Percentiles rank a stretch among this genome's conserved stretches.
Conservation (phyloP, 2,329 filamentous ascomycete species). For the Fusarium longipes region DNA sequence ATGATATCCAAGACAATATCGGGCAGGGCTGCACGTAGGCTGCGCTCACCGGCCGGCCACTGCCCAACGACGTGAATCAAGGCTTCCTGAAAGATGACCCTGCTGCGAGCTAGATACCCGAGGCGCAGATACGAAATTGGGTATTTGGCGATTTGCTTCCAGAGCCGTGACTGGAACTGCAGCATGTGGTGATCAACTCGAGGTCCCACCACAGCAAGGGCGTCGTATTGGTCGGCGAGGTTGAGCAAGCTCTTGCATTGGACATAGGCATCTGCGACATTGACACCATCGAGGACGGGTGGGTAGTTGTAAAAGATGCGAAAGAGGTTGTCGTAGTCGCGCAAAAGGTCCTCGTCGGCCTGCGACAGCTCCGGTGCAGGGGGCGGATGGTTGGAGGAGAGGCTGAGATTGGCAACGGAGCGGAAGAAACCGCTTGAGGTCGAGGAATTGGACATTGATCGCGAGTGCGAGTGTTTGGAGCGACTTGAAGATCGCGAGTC, state of each 20-base stretch:
- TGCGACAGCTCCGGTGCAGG: conserved; percentile 62
- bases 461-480: conserved; percentile 45
- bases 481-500: conserved; percentile 53
- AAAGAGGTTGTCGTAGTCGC: conserved; percentile 96
- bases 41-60: conserved; percentile 85
- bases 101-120: conserved; percentile 85
- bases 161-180: conserved; percentile 89
- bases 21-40: conserved; percentile 79
- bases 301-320: conserved; percentile 96
- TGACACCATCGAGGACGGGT: conserved; percentile 82
- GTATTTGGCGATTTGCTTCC: conserved; percentile 97
- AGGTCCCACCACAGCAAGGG: conserved; percentile 85
- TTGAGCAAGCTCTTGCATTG: conserved; percentile 91
- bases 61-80: conserved; percentile 94
- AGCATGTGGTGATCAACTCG: conserved; percentile 93
- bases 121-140: conserved; percentile 92
- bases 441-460: conserved; percentile 65
- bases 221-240: conserved; percentile 95
- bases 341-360: conserved; percentile 79
- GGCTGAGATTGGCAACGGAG: conserved; percentile 82
- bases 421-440: conserved; percentile 74
- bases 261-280: conserved; percentile 91
- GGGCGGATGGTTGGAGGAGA: conserved; percentile 58
- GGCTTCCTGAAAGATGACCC: conserved; percentile 86
- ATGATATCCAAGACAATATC: conserved; percentile 86